Base-by-base conservation (phyloP, 2,329 filamentous ascomycete species). In the Cladobotryum protrusum region DNA sequence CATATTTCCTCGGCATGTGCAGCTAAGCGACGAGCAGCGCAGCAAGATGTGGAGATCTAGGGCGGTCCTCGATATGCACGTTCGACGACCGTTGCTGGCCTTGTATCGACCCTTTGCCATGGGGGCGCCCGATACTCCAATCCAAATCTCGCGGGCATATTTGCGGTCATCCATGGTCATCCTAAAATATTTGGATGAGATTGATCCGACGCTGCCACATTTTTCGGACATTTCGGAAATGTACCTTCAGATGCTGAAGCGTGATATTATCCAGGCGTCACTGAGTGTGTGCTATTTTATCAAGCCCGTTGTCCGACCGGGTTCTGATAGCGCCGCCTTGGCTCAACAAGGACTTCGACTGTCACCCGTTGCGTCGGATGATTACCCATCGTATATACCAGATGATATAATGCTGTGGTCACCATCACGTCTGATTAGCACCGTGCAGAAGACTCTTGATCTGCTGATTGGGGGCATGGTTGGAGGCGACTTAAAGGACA, bases 201-300 rank as follows among this genome's bases (percentile, higher is more conserved):
- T 80, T 5, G 76, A 80, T 51, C 72, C 75, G 0, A 59, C 65
- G 19, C 65, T 71, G 5, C 66, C 72, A 2, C 70, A 73, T 43
- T 79, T 74, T 46, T 63, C 69, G 37, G 71, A 74, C 39, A 67
- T 77, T 19, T 69, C 69, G 55, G 73, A 77, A 50, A 75, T 79
- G 69, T 77, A 78, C 48, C 70, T 78, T 51, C 69, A 78, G 44
- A 66, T 78, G 11, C 60, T 81, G 34, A 77, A 75, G 56, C 71
- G 73, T 52, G 78, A 81, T 54, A 74, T 81, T 19, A 65, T 79
- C 17, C 76, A 80, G 59, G 76, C 77, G 0, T 74, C 76, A 3
- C 70, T 81, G 41, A 77, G 76, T 50, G 65, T 81, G 12, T 81
- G 78, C 57, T 79, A 75, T 55, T 81, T 77, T 50, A 77, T 81